Conservation (phyloP, 2,329 filamentous ascomycete genomes). For the Akanthomyces lecanii region DNA sequence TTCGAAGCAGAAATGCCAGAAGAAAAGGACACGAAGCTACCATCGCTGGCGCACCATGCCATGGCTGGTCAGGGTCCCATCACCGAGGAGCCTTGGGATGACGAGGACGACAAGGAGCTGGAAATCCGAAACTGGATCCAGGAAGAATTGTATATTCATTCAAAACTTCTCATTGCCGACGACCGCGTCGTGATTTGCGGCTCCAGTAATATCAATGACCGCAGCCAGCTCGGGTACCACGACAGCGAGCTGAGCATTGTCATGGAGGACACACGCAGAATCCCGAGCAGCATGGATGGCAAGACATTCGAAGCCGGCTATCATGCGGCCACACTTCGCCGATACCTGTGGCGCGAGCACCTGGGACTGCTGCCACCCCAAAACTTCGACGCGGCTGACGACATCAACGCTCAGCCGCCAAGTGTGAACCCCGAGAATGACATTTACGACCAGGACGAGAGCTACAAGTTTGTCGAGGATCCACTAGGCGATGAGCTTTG, state of each 20-base stretch:
- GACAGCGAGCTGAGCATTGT: constrained; percentile 89
- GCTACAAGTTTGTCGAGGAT: constrained; percentile 64
- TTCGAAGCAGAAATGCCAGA: constrained; percentile 48
- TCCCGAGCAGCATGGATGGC: constrained; percentile 75
- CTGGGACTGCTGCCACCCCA: constrained; percentile 76
- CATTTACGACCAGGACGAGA: constrained; percentile 54
- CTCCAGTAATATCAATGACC: constrained; percentile 88
- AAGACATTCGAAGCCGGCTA: constrained; percentile 71
- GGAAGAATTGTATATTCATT: constrained; percentile 94
- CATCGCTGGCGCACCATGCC: constrained; percentile 67
- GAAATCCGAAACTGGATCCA: constrained; percentile 90
- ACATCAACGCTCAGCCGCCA: constrained; percentile 72
- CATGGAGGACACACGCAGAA: constrained; percentile 72
- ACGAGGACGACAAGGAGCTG: constrained; percentile 64
- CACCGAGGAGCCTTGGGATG: constrained; percentile 72
- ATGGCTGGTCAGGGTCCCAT: constrained; percentile 63
- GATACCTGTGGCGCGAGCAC: constrained; percentile 87
- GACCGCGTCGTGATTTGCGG: constrained; percentile 82
- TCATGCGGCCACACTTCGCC: constrained; percentile 74
- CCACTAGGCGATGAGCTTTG: constrained; percentile 64
- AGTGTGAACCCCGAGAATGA: constrained; percentile 63
- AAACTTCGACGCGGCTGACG: constrained; percentile 59
- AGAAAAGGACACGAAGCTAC: constrained; percentile 34
- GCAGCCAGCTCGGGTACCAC: constrained; percentile 80
- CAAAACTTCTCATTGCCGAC: constrained; percentile 84